Evolutionary conservation across 768 basidiomycete genomes (phyloP), one percentile per base, ranked within the genome.

Genomic region (Pisolithus albus): DNA sequence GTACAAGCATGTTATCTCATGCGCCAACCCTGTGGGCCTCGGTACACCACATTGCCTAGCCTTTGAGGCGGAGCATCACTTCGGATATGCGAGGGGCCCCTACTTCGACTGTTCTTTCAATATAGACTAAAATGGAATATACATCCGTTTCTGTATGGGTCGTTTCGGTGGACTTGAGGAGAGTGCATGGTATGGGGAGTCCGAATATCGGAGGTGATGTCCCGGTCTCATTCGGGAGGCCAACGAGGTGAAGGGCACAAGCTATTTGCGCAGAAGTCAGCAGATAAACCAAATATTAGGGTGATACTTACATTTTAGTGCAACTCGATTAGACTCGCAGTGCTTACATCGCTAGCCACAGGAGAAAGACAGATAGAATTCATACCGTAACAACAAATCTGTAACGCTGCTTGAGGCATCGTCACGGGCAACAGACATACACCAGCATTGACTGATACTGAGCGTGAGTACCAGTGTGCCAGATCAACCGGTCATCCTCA

Each of bases 21-120:
- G 37, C 40, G 47, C 49, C 44, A 52, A 30, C 1, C 21, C 46
- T 49, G 51, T 47, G 49, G 41, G 26, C 39, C 49, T 51, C 54
- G 51, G 54, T 52, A 53, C 56, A 56, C 55, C 44, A 42, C 45
- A 37, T 40, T 36, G 30, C 51, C 26, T 24, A 52, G 52, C 56
- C 51, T 56, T 62, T 51, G 61, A 62, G 55, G 69, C 56, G 56
- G 30, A 56, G 49, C 66, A 65, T 43, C 73, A 64, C 54, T 58
- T 61, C 59, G 59, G 46, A 37, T 44, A 66, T 60, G 56, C 56
- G 63, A 59, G 52, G 54, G 16, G 44, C 46, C 52, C 48, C 66
- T 59, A 59, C 36, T 50, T 51, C 36, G 49, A 57, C 53, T 59
- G 58, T 51, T 55, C 47, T 43, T 41, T 26, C 40, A 60, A 34